Conservation (phyloP, 2,329 filamentous ascomycete species). For the Septoria petroselini region DNA sequence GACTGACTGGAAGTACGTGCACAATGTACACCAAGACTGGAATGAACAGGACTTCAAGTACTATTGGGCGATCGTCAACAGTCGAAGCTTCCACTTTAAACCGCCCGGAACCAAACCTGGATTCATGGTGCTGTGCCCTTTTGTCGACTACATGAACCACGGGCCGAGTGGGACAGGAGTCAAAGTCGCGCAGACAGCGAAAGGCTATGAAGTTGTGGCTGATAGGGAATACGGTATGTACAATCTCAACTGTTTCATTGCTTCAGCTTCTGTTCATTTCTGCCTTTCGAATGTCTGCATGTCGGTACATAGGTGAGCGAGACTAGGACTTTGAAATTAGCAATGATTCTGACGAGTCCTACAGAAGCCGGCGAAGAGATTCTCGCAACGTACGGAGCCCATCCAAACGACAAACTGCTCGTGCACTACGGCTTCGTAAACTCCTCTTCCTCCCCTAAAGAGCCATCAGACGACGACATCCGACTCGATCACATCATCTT, state of each 20-base stretch:
- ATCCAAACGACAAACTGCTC: conserved; percentile 70
- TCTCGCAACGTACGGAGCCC: conserved; percentile 65
- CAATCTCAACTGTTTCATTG: conserved; percentile 1
- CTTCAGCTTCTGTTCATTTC: not conserved
- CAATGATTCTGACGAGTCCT: not conserved
- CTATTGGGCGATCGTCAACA: conserved; percentile 61
- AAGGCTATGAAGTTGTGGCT: conserved; percentile 56
- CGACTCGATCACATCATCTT: conserved; percentile 45
- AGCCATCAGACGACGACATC: conserved; percentile 39
- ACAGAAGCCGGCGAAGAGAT: conserved; percentile 50
- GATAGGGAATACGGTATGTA: conserved; percentile 48
- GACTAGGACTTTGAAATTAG: not conserved
- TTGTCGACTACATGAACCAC: conserved; percentile 70
- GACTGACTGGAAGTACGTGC: conserved; percentile 24
- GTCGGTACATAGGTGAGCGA: not conserved
- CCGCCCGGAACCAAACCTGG: conserved; percentile 50
- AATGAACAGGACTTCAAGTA: conserved; percentile 50
- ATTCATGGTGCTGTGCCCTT: conserved; percentile 66
- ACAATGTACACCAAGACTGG: not conserved
- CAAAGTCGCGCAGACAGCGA: conserved; percentile 50
- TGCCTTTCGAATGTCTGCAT: not conserved
- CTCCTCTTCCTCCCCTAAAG: conserved; percentile 1
- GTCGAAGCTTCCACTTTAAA: conserved; percentile 59
- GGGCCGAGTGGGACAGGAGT: conserved; percentile 45
- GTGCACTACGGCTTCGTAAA: conserved; percentile 60